phyloP scores from a whole-genome alignment of 305 asterid species.

The Fraxinus platypoda region DNA sequence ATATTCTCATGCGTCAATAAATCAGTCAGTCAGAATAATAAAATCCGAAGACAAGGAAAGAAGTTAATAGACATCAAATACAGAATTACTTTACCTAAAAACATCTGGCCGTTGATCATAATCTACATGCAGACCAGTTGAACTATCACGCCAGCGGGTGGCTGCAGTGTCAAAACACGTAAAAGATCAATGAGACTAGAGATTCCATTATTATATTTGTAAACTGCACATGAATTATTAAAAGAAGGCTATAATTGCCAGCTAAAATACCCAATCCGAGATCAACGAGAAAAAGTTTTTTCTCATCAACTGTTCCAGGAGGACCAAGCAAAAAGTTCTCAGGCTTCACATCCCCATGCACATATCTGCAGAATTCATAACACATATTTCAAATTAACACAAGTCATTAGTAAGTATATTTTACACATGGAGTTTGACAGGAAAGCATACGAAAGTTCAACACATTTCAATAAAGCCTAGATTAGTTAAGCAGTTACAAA shows the following conservation, averaged over 20 bases:
- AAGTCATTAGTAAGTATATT: not conserved
- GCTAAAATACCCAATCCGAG: slow-evolving; percentile 61
- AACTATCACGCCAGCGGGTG: slow-evolving; percentile 62
- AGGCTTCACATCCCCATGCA: slow-evolving; percentile 85
- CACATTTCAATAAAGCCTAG: not conserved
- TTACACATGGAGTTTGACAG: not conserved
- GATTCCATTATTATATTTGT: not conserved
- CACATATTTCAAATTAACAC: not conserved
- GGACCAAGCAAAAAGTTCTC: slow-evolving; percentile 79
- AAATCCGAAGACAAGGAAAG: not conserved
- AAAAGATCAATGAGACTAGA: slow-evolving; percentile 8
- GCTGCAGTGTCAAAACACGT: slow-evolving; percentile 36
- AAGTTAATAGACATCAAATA: not conserved
- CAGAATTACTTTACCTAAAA: slow-evolving; percentile 44
- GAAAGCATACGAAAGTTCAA: not conserved
- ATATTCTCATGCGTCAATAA: slow-evolving; percentile 2
- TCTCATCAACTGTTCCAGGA: slow-evolving; percentile 68
- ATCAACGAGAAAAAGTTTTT: slow-evolving; percentile 69
- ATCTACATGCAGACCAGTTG: slow-evolving; percentile 61
- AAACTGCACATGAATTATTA: not conserved
- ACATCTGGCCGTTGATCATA: slow-evolving; percentile 78
- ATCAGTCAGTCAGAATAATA: not conserved
- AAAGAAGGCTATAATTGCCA: not conserved
- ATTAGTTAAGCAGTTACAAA: not conserved
- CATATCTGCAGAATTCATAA: slow-evolving; percentile 48